Conservation (phyloP, 2,329 filamentous ascomycete genomes). For the Nannizzia gypsea region DNA sequence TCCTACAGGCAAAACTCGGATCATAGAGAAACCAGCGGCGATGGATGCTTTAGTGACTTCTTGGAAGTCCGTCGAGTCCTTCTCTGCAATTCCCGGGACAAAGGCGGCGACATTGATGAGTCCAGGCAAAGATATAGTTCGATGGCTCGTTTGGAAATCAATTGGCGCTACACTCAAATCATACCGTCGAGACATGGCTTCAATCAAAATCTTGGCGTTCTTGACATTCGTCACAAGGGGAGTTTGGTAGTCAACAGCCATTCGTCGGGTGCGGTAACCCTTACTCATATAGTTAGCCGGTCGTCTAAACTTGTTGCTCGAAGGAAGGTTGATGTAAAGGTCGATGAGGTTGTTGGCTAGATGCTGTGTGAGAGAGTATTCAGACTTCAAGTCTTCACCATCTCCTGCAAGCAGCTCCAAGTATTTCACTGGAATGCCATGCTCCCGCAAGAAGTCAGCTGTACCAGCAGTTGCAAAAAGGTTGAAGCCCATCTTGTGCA, state of each 20-base stretch:
- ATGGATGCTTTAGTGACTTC: slow-evolving; percentile 61
- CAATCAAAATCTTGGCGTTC: slow-evolving; percentile 93
- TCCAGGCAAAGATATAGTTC: slow-evolving; percentile 60
- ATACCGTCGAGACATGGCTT: slow-evolving; percentile 83
- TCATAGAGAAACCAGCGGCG: slow-evolving; percentile 66
- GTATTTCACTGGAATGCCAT: slow-evolving; percentile 85
- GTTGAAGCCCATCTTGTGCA: slow-evolving; percentile 86
- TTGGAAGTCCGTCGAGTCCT: slow-evolving; percentile 56
- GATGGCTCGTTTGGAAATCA: slow-evolving; percentile 86
- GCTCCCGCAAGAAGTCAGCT: slow-evolving; percentile 88
- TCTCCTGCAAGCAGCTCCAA: slow-evolving; percentile 71
- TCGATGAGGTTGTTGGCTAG: slow-evolving; percentile 96
- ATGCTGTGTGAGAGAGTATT: slow-evolving; percentile 95
- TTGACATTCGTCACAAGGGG: slow-evolving; percentile 97
- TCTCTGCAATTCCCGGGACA: slow-evolving; percentile 57
- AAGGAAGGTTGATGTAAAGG: slow-evolving; percentile 98
- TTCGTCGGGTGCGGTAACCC: slow-evolving; percentile 89
- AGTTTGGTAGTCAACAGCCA: slow-evolving; percentile 97
- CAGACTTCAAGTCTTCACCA: slow-evolving; percentile 76
- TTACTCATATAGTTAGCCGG: slow-evolving; percentile 98
- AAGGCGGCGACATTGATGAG: slow-evolving; percentile 71
- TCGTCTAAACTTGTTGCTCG: slow-evolving; percentile 90
- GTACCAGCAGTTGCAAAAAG: slow-evolving; percentile 94
- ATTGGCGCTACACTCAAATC: slow-evolving; percentile 69
- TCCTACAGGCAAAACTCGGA: slow-evolving; percentile 65